Evolutionary conservation across 108 stramenopile genomes (phyloP).

Genomic region (Skeletonema menzelii): DNA sequence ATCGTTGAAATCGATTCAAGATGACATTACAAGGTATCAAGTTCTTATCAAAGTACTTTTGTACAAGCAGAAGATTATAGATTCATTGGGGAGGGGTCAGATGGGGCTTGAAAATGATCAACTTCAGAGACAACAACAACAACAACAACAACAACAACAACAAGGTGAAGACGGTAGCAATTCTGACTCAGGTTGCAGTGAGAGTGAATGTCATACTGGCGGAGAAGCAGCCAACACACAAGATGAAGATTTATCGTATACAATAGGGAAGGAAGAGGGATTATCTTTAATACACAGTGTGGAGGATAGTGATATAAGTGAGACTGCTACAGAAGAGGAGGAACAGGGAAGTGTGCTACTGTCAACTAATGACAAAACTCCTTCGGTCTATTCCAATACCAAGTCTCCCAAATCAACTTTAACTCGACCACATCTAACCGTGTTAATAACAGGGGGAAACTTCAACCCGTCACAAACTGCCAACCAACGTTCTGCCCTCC

Average conservation of each 20-base stretch:
- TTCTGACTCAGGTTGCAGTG: background rate
- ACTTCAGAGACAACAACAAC: background rate
- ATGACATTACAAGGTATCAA: background rate
- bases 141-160: background rate
- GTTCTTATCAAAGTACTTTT: background rate
- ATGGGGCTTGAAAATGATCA: background rate
- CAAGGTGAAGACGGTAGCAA: background rate
- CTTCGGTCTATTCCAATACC: background rate
- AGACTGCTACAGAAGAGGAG: background rate
- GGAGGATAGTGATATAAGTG: background rate
- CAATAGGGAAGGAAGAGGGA: background rate
- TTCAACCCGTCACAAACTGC: background rate
- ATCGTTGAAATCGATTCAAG: background rate
- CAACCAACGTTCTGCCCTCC: background rate
- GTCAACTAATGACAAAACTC: background rate
- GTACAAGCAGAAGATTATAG: background rate
- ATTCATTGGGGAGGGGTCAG: background rate
- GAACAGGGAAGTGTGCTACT: background rate
- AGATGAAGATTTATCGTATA: background rate
- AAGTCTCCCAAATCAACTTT: background rate
- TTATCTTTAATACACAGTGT: background rate
- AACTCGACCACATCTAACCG: background rate
- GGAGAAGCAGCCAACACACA: background rate
- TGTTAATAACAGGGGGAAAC: background rate
- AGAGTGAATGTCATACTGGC: background rate